Base-by-base conservation (phyloP, 176 grass and related monocot species). In the Saccharum spontaneum region DNA sequence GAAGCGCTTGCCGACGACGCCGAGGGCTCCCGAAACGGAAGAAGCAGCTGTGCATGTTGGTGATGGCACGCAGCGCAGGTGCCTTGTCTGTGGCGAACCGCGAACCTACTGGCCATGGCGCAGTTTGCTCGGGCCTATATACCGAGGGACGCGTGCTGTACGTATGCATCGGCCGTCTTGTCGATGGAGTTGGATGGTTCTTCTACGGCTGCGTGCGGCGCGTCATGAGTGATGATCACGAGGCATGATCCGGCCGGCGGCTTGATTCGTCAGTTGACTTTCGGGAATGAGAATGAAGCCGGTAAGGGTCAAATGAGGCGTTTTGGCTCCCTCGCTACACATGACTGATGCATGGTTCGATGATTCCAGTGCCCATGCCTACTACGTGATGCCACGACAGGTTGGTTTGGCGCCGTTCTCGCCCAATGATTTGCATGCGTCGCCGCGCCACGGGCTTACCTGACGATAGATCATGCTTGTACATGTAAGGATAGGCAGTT, bases 361-460 rank as follows among this genome's bases (percentile, higher is more conserved):
- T 81, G 63, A 37, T 81, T 33, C n/a, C 7, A 31, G 60, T 26
- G 60, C 23, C 24, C 10, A 24, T 64, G 59, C 23, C 8, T 60
- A 30, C 24, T 3, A 23, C 77, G 77, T 89, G 87, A 72, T 68
- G 30, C 26, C 77, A 45, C 62, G 48, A 40, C 44, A 46, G 45
- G 73, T 83, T 68, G 37, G 71, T 83, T 28, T 68, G 87, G 77
- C 88, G 83, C 88, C 88, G 77, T 31, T 85, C 77, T 60, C 63
- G 62, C 45, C 14, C 9, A 85, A 89, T 81, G 50, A 89, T 89
- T 89, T 69, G n/a, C 15, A 6, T 65, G 70, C 71, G 14, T 46
- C 26, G 68, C 76, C 45, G 43, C 44, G 24, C 44, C 71, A 50
- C 44, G 50, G 82, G 40, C 79, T 30, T 10, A 71, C 70, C 79